Conservation (phyloP, 1,139 yeast species). For the Lodderomyces beijingensis region DNA sequence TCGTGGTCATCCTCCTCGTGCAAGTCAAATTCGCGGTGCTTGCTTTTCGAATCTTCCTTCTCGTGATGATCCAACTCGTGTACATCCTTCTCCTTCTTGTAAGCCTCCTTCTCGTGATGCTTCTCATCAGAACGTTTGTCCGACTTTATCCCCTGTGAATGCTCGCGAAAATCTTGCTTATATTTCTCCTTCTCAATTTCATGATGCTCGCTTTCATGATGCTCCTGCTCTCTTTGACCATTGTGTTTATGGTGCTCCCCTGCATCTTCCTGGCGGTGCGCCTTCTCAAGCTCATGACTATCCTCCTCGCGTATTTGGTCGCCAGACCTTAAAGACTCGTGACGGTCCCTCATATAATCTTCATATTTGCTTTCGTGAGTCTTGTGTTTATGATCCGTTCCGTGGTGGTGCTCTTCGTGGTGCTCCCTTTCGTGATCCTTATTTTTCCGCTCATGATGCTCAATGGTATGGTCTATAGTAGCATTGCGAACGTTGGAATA, state of each 20-base stretch:
- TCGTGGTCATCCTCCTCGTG: conserved; percentile 4
- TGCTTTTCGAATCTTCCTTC: not conserved
- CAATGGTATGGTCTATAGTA: conserved; percentile 3
- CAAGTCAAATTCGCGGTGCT: conserved; percentile 4
- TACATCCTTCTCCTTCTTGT: conserved; percentile 4
- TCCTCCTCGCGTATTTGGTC: conserved; percentile 2
- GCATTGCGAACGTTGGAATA: conserved; percentile 3
- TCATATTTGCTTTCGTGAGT: conserved; percentile 3
- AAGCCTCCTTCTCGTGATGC: conserved; percentile 3
- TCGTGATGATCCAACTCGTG: conserved; percentile 6
- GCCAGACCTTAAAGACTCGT: conserved; percentile 1
- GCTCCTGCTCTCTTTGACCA: conserved; percentile 4
- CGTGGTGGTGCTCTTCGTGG: conserved; percentile 3
- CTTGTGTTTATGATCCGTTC: conserved; percentile 1
- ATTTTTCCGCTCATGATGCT: conserved; percentile 3
- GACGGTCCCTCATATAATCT: conserved; percentile 2
- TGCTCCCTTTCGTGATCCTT: conserved; percentile 4
- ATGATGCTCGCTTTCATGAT: conserved; percentile 2
- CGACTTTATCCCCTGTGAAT: no score
- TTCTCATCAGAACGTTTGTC: not conserved
- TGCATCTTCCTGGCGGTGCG: conserved; percentile 3
- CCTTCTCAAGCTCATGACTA: conserved; percentile 2
- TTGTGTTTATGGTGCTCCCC: conserved; percentile 2
- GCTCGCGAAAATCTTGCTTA: conserved; percentile 3
- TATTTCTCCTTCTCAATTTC: conserved; percentile 4